Evolutionary conservation across 2,329 filamentous ascomycete genomes (phyloP), one percentile per base, ranked within the genome.

Genomic region (Kalaharituber pfeilii): DNA sequence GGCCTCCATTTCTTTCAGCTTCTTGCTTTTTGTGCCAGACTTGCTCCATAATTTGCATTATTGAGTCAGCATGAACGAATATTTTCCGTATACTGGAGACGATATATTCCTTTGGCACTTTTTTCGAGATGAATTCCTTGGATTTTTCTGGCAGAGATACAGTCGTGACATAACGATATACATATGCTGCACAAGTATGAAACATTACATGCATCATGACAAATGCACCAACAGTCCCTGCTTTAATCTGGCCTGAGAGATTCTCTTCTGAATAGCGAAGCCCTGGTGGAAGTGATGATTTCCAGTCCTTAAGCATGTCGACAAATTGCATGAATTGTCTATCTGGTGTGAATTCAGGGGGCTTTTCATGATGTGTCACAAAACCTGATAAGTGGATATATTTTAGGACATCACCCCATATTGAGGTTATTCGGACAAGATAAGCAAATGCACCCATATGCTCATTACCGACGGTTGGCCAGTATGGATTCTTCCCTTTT

Each of bases 181-280:
- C 58, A 45, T 61, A 61, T 27, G 57, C 57, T 56, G 60, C 60
- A 28, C 58, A 53, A 24, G 57, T 60, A 53, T 61, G 59, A 57
- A 56, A 61, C 58, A 61, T 61, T 27, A 60, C 58, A 45, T 61
- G 59, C 59, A 61, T 61, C 28, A 57, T 61, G 26, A 61, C 58
- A 44, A 60, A 61, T 9, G 59, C 55, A 24, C 59, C 59, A 26
- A 55, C 57, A n/a, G 59, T 61, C 24, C 59, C 59, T 26, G 60
- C 56, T 29, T 52, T 57, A 52, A 61, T 60, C 25, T 61, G 59
- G 6, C 54, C 58, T 18, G 51, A 54, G 53, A 61, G 55, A 44
- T 61, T 61, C 53, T 61, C 58, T 25, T 57, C 57, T 2, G 58
- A 60, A 53, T 61, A 61, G 45, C 58, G 49, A 28, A 61, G 52